Evolutionary conservation across 176 grass and related monocot species (phyloP), one percentile per base, ranked within the genome.

Genomic region (Rhynchospora tenuis): DNA sequence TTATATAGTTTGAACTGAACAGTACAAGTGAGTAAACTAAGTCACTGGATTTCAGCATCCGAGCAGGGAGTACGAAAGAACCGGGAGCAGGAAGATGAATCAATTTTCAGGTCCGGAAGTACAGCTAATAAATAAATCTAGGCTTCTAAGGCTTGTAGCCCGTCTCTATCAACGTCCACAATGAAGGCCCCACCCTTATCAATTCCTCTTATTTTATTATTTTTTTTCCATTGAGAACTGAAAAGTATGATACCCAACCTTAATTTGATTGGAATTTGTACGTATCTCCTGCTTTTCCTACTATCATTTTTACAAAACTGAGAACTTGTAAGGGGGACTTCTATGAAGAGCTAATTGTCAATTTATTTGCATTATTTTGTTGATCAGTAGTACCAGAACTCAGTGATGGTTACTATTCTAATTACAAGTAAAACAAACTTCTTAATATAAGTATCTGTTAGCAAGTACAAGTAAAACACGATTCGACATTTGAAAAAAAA

Each of bases 131-230:
- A 73, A 47, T 73, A 45, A 73, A 45, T 73, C 5, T 69, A 69
- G 24, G 11, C 5, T 38, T 38, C 33, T 16, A 56, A 16, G 29
- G 75, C 55, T 54, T 12, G 55, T 27, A 82, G 60, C 56, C 56
- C n/a, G 61, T 82, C 80, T 45, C 44, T 66, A 64, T 82, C 80
- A 12, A 67, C 43, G 23, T 67, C 59, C 61, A 82, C 59, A 60
- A 67, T 52, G 29, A 1, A 20, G 61, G 60, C 4, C 80, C 80
- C 22, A 43, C 44, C 28, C 59, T 26, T 66, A 66, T 66, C 62
- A 67, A 66, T 16, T 81, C 17, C 19, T 82, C 4, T 64, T 52
- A 82, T 66, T 45, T 24, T 62, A 24, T 80, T 65, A 13, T 19
- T 48, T 65, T 63, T 64, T 59, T 44, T 11, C 33, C 33, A 38